Percentiles rank a stretch among this genome's conserved stretches.
These are phyloP conservation scores for Leptodontidium sp. DNA, from an alignment of 2,329 filamentous ascomycete species.

Conservation along the genomic window DNA sequence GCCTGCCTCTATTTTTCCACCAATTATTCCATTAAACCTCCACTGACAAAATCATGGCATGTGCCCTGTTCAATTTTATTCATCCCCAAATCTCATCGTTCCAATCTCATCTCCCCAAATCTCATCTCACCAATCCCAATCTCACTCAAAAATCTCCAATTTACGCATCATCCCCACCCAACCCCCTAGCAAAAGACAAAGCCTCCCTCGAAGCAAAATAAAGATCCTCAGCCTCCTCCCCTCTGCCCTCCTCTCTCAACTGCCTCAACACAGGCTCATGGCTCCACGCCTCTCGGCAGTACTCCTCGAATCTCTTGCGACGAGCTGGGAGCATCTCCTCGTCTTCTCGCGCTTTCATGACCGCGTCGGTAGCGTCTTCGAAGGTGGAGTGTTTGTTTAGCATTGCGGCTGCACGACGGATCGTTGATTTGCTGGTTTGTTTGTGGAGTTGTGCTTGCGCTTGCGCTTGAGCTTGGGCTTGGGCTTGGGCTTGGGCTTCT, in stretches of 20 bases:
- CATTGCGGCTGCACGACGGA: neutral
- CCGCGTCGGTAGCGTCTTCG: neutral
- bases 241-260: neutral
- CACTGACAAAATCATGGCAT: neutral
- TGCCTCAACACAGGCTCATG: neutral
- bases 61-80: no score
- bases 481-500: no score
- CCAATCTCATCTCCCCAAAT: no score
- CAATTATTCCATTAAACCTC: neutral
- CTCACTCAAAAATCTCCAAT: neutral
- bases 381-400: neutral
- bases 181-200: neutral
- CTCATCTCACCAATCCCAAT: no score
- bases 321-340: neutral
- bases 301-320: neutral
- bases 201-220: neutral
- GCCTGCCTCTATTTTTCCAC: neutral
- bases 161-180: neutral
- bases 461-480: no score
- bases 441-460: neutral
- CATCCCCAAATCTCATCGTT: no score
- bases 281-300: neutral
- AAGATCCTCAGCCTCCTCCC: neutral
- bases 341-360: neutral
- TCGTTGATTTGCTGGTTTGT: neutral